These are phyloP conservation scores for Orbilia ellipsospora DNA, from an alignment of 2,329 filamentous ascomycete species.

Conservation along the genomic window DNA sequence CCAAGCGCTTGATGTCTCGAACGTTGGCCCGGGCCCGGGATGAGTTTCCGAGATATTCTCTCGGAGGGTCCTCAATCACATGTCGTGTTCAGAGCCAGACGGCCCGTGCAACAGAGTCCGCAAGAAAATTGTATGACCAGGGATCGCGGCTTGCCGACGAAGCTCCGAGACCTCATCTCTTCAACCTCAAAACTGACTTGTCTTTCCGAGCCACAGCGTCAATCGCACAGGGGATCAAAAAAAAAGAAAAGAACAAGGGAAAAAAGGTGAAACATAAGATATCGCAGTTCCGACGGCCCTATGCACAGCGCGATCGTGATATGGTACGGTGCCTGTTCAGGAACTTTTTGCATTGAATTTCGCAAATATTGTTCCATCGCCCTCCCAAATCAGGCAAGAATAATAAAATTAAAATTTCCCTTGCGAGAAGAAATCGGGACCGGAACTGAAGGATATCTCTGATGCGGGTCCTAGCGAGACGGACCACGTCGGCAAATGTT, in stretches of 20 bases:
- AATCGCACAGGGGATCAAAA: not conserved
- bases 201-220: not conserved
- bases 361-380: not conserved
- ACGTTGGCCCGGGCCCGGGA: not conserved
- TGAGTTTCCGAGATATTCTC: not conserved
- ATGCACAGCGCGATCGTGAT: too few species aligned
- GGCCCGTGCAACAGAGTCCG: not conserved
- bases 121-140: not conserved
- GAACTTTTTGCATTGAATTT: conserved; percentile 1
- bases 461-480: conserved; percentile 55
- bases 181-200: conserved; percentile 6
- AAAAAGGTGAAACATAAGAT: not conserved
- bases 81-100: not conserved
- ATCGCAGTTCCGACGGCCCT: not conserved
- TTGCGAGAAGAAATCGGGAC: conserved; percentile 1
- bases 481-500: conserved; percentile 55
- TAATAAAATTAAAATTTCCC: not conserved
- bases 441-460: conserved; percentile 13
- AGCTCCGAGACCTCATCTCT: conserved; percentile 7
- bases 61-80: not conserved
- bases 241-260: too few species aligned
- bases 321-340: not conserved
- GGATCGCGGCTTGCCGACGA: conserved; percentile 23
- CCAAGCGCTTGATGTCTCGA: not conserved
- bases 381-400: not conserved